Evolutionary conservation across 768 basidiomycete species (phyloP).

Genomic region (Tulasnella sp.): DNA sequence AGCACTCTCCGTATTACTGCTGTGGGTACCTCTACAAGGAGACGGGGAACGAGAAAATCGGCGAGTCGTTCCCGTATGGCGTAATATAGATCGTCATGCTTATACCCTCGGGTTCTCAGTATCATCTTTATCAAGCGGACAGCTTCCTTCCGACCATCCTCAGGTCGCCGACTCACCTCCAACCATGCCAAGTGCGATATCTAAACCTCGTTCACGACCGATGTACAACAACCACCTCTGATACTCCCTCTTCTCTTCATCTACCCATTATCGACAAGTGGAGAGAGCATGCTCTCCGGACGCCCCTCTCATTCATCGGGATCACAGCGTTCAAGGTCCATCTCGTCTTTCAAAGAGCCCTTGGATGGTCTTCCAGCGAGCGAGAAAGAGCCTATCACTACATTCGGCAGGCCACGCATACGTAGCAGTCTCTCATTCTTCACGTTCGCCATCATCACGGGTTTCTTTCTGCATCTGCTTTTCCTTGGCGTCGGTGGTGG

Average conservation of each 20-base stretch:
- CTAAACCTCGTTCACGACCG: background rate
- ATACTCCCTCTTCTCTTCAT: background rate
- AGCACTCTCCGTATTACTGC: background rate
- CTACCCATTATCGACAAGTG: background rate
- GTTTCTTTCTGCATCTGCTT: slow-evolving; percentile 16
- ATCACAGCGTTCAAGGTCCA: background rate
- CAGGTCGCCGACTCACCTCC: background rate
- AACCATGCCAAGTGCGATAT: background rate
- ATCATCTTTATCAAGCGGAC: background rate
- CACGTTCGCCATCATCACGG: slow-evolving; percentile 12
- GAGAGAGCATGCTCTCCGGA: background rate
- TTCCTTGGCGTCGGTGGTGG: slow-evolving; percentile 5
- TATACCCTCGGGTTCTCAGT: background rate
- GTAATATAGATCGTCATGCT: background rate
- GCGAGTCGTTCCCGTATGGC: background rate
- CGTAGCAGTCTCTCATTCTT: slow-evolving; percentile 12
- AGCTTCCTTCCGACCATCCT: background rate
- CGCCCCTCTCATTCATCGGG: background rate
- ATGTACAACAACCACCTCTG: no score
- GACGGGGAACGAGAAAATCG: background rate
- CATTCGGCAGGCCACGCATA: background rate
- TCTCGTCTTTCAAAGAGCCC: background rate
- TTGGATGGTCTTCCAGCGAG: background rate
- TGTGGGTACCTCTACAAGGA: no score
- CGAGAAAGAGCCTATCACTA: background rate